Base-by-base conservation (phyloP, 208 protist species). In the Endotrypanum monterogeii region DNA sequence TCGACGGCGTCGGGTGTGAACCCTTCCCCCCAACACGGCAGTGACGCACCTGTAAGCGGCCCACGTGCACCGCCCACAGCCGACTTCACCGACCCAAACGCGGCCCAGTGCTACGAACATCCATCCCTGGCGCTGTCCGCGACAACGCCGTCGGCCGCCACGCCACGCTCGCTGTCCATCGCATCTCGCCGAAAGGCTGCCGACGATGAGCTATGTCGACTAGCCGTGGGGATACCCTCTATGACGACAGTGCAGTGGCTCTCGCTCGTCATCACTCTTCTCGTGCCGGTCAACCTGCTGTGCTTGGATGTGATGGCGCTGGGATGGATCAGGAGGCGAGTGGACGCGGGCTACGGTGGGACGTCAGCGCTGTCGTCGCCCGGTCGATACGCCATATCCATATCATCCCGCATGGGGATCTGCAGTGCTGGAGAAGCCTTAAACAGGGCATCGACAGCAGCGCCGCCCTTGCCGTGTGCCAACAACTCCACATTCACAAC, bases 301-400 rank as follows among this genome's bases (percentile, higher is more conserved):
- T 74, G 73, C 32, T 20, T 84, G 0, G 79, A 84, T 37, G n/a
- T 80, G 35, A 73, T 80, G 58, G 73, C 67, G 1, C 46, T 84
- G 1, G 30, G 35, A 50, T 79, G 63, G 67, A 74, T 79, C 14
- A 32, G 61, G 20, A 39, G 66, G 2, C 60, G 48, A 20, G 76
- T 81, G 7, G 76, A 81, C 32, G 35, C 20, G 1, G 32, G 66
- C 11, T 81, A 81, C 46, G 35, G 51, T 23, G 44, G 28, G 0
- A 9, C 63, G 9, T 48, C 23, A n/a, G 60, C 9, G 37, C 35
- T 44, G 25, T 20, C 32, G 58, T 63, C 35, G 44, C n/a, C 32
- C 11, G 35, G 0, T 37, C 35, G 6, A 18, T 46, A 23, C n/a
- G 44, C 32, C 35, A 8, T 20, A 20, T 37, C 32, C 35, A 37